These are phyloP conservation scores for Calonectria leucothoes DNA, from an alignment of 2,329 filamentous ascomycete genomes.

Conservation along the genomic window DNA sequence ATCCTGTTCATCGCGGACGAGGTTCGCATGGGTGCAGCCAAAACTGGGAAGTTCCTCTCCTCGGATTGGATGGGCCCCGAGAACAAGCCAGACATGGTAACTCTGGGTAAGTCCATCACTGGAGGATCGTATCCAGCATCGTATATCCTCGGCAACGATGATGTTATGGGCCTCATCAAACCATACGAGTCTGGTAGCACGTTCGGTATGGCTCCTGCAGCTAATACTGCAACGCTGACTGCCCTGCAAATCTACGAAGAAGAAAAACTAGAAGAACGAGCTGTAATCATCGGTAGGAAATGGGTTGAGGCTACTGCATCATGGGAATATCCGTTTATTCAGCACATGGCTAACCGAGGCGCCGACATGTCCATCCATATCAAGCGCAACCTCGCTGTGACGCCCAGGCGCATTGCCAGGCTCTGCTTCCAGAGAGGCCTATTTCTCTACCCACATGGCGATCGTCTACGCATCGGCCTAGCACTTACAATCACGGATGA, in stretches of 20 bases:
- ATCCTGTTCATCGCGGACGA: conserved; percentile 36
- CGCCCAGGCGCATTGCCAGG: neutral
- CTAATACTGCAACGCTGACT: neutral
- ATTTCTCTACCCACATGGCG: neutral
- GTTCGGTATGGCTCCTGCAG: conserved; percentile 9
- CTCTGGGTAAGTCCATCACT: conserved; percentile 30
- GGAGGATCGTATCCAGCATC: conserved; percentile 23
- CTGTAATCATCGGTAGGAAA: neutral
- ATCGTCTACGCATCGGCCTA: neutral
- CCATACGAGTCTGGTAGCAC: neutral
- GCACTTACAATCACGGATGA: neutral
- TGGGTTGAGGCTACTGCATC: neutral
- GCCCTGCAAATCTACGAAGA: conserved; percentile 12
- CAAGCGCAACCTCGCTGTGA: neutral
- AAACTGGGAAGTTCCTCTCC: conserved; percentile 34
- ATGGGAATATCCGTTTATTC: neutral
- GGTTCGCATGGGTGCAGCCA: conserved; percentile 30
- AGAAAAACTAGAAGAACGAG: neutral
- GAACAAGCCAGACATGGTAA: conserved; percentile 31
- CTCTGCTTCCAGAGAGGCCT: neutral
- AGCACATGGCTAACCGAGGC: neutral
- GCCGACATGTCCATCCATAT: neutral
- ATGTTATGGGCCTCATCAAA: conserved; percentile 7
- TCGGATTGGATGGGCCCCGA: conserved; percentile 29
- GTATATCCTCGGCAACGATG: conserved; percentile 18